A percentile compares a stretch with the other conserved stretches of the same genome.
phyloP scores from a whole-genome alignment of 108 stramenopile genomes.

The Chaetoceros tenuissimus region DNA sequence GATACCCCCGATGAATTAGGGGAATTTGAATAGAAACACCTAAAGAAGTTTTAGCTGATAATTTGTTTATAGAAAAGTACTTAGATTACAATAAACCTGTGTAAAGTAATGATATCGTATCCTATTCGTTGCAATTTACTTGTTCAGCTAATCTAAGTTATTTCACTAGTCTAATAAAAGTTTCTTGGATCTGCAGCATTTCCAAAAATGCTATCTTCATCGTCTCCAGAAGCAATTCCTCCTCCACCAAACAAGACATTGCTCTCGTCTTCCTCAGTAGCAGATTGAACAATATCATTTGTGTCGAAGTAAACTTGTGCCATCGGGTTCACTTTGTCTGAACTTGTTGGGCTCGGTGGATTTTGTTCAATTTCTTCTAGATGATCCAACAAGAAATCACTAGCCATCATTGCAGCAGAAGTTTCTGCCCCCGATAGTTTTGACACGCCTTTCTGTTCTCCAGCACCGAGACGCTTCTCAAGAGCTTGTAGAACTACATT shows the following conservation, averaged over 20 bases:
- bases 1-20: not conserved
- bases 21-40: not conserved
- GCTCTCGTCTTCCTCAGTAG: slow-evolving; percentile 25
- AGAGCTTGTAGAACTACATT: slow-evolving; percentile 70
- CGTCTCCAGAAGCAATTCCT: slow-evolving; percentile 15
- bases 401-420: slow-evolving; percentile 76
- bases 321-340: slow-evolving; percentile 14
- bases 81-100: too few relatives aligned
- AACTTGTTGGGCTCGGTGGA: not conserved
- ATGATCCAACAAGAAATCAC: slow-evolving; percentile 66
- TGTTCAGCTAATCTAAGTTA: too few relatives aligned
- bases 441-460: slow-evolving; percentile 6
- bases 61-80: too few relatives aligned
- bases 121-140: too few relatives aligned
- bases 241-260: slow-evolving; percentile 42
- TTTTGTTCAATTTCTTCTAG: slow-evolving; percentile 31
- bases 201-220: not conserved
- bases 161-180: not conserved
- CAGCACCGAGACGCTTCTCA: slow-evolving; percentile 53
- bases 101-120: too few relatives aligned
- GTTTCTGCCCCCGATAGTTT: slow-evolving; percentile 59
- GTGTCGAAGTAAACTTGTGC: slow-evolving; percentile 37
- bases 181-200: not conserved
- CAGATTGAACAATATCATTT: slow-evolving; percentile 14
- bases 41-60: too few relatives aligned